Evolutionary conservation across 2,329 filamentous ascomycete genomes (phyloP).

Genomic region (Epichloe bromicola): DNA sequence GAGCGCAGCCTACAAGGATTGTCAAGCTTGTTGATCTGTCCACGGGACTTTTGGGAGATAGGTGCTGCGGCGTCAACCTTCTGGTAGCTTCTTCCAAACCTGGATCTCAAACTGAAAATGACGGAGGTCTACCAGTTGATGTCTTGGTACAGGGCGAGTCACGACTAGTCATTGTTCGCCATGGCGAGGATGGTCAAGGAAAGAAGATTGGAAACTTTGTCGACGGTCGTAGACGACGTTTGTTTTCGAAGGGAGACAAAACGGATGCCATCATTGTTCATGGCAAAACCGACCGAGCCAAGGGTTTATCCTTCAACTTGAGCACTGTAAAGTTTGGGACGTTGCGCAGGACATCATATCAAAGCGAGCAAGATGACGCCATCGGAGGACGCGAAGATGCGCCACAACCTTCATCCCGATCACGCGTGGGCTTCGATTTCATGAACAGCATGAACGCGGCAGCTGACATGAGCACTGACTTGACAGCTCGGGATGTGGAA

Average conservation of each 20-base stretch:
- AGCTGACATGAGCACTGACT: constrained; percentile 37
- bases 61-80: constrained; percentile 38
- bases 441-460: constrained; percentile 37
- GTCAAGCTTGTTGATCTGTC: constrained; percentile 39
- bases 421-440: constrained; percentile 34
- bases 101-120: constrained; percentile 10
- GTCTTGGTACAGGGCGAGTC: constrained; percentile 43
- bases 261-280: constrained; percentile 43
- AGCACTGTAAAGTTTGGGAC: constrained; percentile 30
- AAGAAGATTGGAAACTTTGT: constrained; percentile 28
- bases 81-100: constrained; percentile 24
- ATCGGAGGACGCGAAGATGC: constrained; percentile 10
- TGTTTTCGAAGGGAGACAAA: constrained; percentile 26
- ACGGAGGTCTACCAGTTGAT: constrained; percentile 37
- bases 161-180: constrained; percentile 40
- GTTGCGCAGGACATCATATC: constrained; percentile 18
- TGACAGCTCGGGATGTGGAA: constrained; percentile 40
- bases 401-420: constrained; percentile 16
- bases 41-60: constrained; percentile 42
- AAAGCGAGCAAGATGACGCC: constrained; percentile 15
- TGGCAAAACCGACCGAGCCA: constrained; percentile 25
- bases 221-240: constrained; percentile 19
- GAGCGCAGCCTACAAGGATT: constrained; percentile 42
- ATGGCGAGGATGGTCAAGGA: constrained; percentile 35
- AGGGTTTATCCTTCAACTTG: constrained; percentile 36